Evolutionary conservation across 2,329 filamentous ascomycete species (phyloP).

Genomic region (Neurospora crassa): DNA sequence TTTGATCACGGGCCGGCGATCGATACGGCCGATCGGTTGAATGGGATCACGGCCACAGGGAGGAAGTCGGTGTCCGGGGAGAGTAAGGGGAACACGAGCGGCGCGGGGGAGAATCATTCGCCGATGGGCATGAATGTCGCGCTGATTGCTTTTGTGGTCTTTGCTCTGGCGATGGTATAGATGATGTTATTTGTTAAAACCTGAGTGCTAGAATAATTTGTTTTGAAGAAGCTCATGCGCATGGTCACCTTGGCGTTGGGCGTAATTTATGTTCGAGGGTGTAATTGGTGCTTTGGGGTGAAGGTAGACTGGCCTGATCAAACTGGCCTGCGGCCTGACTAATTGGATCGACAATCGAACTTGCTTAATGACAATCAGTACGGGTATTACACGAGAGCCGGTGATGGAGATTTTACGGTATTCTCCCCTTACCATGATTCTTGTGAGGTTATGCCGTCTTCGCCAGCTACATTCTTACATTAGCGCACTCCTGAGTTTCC

Average conservation of each 20-base stretch:
- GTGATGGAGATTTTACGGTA: not conserved
- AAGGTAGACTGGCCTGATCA: no score
- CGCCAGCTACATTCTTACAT: not conserved
- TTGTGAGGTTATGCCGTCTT: not conserved
- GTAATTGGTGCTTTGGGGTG: no score
- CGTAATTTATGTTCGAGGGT: not conserved
- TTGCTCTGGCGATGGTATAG: conserved; percentile 29
- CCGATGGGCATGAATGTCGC: conserved; percentile 22
- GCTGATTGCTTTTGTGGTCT: conserved; percentile 34
- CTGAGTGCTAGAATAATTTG: conserved; percentile 2
- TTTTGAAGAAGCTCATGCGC: conserved; percentile 1
- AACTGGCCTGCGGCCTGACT: no score
- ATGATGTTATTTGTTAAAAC: not conserved
- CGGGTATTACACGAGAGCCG: not conserved
- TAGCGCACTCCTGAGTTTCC: not conserved
- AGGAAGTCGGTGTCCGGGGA: conserved; percentile 20
- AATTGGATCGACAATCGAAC: not conserved
- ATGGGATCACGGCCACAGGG: conserved; percentile 34
- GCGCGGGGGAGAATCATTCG: conserved; percentile 4
- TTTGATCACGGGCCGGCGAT: conserved; percentile 65
- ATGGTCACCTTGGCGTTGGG: not conserved
- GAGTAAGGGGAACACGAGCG: conserved; percentile 16
- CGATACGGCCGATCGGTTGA: conserved; percentile 57
- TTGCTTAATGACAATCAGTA: not conserved
- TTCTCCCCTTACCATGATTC: not conserved